Evolutionary conservation across 257 asterid species (phyloP).

Genomic region (Oldenlandia corymbosa): DNA sequence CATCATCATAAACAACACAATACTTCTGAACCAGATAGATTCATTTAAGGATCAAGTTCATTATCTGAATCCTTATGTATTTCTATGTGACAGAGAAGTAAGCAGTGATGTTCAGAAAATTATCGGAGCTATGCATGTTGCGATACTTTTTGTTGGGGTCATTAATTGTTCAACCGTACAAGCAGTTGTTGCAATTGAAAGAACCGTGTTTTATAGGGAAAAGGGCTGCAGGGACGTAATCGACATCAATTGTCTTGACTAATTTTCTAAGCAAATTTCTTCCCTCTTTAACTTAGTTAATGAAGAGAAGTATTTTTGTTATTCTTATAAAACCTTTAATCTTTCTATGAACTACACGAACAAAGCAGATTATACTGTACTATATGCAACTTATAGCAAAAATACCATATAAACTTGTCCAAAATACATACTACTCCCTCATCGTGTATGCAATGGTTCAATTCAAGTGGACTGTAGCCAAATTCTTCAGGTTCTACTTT

Average conservation of each 20-base stretch:
- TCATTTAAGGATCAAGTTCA: too few species aligned
- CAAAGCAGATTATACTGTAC: not conserved
- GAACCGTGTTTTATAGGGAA: conserved; percentile 71
- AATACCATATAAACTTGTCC: conserved; percentile 60
- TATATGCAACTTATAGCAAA: conserved; percentile 45
- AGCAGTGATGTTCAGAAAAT: conserved; percentile 54
- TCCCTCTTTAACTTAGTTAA: not conserved
- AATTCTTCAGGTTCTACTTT: conserved; percentile 80
- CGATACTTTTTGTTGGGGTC: conserved; percentile 64
- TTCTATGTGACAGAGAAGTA: conserved; percentile 30
- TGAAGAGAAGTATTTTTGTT: too few species aligned
- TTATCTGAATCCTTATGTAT: conserved; percentile 6
- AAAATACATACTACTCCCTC: conserved; percentile 50
- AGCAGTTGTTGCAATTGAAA: conserved; percentile 64
- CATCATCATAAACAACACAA: not conserved
- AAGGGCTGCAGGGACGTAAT: conserved; percentile 81
- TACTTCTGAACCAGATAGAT: not conserved
- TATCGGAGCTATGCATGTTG: conserved; percentile 71
- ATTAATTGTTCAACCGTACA: conserved; percentile 72
- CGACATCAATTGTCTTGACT: conserved; percentile 74
- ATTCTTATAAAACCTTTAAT: too few species aligned
- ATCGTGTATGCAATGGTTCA: conserved; percentile 77
- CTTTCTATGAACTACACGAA: not conserved
- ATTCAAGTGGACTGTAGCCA: conserved; percentile 68
- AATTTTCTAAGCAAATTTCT: conserved; percentile 20